Evolutionary conservation across 257 asterid genomes (phyloP).

Genomic region (Solanum stenotomum): DNA sequence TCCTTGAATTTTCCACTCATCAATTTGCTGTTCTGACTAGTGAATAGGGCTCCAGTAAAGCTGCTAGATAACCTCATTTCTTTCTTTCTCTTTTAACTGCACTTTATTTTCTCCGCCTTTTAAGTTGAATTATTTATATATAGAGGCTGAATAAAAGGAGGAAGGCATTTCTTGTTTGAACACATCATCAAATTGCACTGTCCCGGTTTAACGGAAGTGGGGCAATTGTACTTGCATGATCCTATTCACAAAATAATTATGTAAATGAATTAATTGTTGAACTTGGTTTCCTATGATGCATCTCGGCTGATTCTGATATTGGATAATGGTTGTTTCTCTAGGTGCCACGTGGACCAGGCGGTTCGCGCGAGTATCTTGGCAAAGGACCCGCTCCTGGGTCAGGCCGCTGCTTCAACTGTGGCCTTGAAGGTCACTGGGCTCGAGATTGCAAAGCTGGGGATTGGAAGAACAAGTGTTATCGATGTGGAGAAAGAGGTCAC

Average conservation of each 20-base stretch:
- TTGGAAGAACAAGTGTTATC: slow-evolving; percentile 97
- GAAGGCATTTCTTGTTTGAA: neutral
- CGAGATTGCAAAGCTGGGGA: slow-evolving; percentile 99
- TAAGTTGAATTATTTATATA: neutral
- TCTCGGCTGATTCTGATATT: neutral
- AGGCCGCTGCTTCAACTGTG: slow-evolving; percentile 99
- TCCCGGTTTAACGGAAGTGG: neutral
- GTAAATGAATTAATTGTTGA: neutral
- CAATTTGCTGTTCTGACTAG: neutral
- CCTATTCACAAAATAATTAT: neutral
- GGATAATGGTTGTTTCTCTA: slow-evolving; percentile 9
- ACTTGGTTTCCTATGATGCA: neutral
- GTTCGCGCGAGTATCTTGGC: slow-evolving; percentile 73
- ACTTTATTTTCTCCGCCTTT: neutral
- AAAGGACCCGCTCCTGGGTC: slow-evolving; percentile 97
- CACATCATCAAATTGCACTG: neutral
- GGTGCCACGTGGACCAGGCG: slow-evolving; percentile 99
- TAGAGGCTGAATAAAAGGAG: neutral
- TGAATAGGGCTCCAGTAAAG: neutral
- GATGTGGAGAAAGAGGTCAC: slow-evolving; percentile 96
- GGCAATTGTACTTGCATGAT: neutral
- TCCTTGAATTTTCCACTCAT: neutral
- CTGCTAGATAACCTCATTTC: neutral
- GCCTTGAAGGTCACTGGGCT: slow-evolving; percentile 99
- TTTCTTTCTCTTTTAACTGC: neutral